Evolutionary conservation across 2,329 filamentous ascomycete species (phyloP), one percentile per base, ranked within the genome.

Genomic region (Colletotrichum musicola): DNA sequence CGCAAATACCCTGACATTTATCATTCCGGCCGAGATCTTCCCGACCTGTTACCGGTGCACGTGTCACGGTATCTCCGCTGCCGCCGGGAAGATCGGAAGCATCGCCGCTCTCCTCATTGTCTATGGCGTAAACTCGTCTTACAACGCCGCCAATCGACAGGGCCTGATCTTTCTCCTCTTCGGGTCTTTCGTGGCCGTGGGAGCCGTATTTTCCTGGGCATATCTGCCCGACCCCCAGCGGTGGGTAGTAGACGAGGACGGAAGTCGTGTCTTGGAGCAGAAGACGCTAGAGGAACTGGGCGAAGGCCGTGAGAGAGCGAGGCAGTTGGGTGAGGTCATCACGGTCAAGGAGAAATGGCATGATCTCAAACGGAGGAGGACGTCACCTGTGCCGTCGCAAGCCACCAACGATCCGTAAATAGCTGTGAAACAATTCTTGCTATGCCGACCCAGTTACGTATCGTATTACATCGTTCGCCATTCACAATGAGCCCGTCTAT

Each of bases 21-120:
- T 90, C 62, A 85, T 91, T 16, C 88, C 89, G 1, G 88, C 87
- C 49, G 89, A 91, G 74, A 85, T 89, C 49, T 92, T 91, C 74
- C 88, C 88, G 0, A 91, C 89, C 2, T 84, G 85, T 70, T 90
- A 90, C 72, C 85, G 89, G 47, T 88, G 85, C 58, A 89, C 88
- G 0, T 90, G 87, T 67, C 88, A 90, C 73, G 88, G 88, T 25
- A 87, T 90, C 60, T 88, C 88, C 0, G 88, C 88, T 0, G 88
- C 88, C 0, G 83, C 84, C 0, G 88, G 88, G 12, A 90, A 90
- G 73, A 76, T 88, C 1, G 88, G 87, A 25, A 86, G 85, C 66
- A 83, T 90, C 58, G 76, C 86, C 5, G 85, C 84, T 57, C 79
- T 86, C 18, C 73, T 86, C 13, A 78, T 86, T 27, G 83, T 86